Evolutionary conservation across 2,329 filamentous ascomycete species (phyloP), one percentile per base, ranked within the genome.

Genomic region (Pseudogymnoascus verrucosus): DNA sequence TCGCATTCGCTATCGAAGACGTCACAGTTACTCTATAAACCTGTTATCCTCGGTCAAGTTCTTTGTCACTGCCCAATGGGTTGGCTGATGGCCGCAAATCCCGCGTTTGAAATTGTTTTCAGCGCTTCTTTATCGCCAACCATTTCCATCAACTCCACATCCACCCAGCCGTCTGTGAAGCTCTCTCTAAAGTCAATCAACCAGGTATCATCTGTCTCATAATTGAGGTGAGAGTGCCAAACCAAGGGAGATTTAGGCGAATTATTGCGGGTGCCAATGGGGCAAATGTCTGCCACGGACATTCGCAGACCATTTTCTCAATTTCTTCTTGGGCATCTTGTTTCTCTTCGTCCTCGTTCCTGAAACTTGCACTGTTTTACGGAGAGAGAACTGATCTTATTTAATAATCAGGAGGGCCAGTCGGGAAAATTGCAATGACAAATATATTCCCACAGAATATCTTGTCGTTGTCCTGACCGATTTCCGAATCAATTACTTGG

Each of bases 181-280:
- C 69, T 65, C 31, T 68, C 69, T 62, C 67, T 68, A 64, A 72
- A 71, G 66, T 72, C 67, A 63, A 70, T 51, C 37, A 71, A 31
- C 62, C 63, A 70, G 19, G 57, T 62, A 64, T 68, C 64, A 63
- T 70, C 63, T 14, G 59, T 67, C 11, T 66, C 61, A 12, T 51
- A 54, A 23, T 63, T 34, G 8, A 66, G 60, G 14, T 47, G 31
- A 12, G 37, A 12, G 28, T 51, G 23, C 21, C 28, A 51, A 51
- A 28, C 23, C 28, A 1, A 28, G 11, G 44, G 23, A 28, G 2
- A 26, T 28, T 28, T 11, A 1, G 44, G 23, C 14, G 12, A 34
- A 14, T 37, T 16, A 61, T 14, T 36, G 40, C 23, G 12, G 60
- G 61, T 28, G 63, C 60, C 1, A 64, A 44, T 11, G 23, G 60